Evolutionary conservation across 306 rosid genomes (phyloP).

Genomic region (Lathyrus oleraceus): DNA sequence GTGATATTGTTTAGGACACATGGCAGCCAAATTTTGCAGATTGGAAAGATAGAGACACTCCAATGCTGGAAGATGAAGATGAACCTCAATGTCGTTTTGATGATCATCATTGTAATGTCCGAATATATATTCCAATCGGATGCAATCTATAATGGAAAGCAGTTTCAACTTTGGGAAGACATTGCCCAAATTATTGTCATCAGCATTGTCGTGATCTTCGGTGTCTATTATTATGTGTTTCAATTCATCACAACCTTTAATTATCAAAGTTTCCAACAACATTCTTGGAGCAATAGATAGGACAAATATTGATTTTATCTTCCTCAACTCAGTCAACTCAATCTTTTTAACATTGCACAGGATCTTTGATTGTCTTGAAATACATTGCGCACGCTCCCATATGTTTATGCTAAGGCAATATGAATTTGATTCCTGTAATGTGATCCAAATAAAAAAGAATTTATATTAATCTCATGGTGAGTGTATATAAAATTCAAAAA

Average conservation of each 20-base stretch:
- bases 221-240: neutral
- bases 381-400: neutral
- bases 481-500: neutral
- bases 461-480: neutral
- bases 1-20: neutral
- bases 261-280: neutral
- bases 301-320: neutral
- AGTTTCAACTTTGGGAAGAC: neutral
- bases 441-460: neutral
- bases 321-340: too few relatives aligned
- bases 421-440: neutral
- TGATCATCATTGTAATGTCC: neutral
- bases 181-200: neutral
- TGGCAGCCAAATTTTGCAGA: neutral
- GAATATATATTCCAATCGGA: neutral
- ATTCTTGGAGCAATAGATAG: conserved; percentile 6
- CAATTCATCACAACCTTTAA: neutral
- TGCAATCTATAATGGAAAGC: fast-evolving
- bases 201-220: neutral
- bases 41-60: fast-evolving
- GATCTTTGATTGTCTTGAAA: neutral
- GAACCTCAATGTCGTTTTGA: neutral
- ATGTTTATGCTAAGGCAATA: neutral
- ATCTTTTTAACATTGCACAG: neutral
- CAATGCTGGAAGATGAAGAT: neutral